Evolutionary conservation across 176 grass and related monocot genomes (phyloP).

Genomic region (Raddia distichophylla): DNA sequence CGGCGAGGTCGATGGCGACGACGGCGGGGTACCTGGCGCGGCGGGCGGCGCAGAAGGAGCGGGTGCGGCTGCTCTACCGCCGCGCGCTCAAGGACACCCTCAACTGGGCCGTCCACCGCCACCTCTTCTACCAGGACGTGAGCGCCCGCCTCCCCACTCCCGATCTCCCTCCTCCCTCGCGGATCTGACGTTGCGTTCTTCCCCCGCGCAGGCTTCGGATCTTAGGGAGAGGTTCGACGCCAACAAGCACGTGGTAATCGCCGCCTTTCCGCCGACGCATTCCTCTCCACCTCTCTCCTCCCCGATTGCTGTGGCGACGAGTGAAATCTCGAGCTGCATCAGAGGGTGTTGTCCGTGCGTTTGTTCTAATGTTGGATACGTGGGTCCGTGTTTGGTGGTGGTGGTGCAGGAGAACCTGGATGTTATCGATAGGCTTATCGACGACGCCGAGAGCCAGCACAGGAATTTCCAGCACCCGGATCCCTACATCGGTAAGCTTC

Average conservation of each 20-base stretch:
- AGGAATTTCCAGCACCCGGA: conserved; percentile 92
- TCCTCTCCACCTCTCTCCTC: neutral
- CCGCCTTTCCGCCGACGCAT: neutral
- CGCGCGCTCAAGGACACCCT: conserved; percentile 87
- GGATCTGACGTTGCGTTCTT: conserved; percentile 41
- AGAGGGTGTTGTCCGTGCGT: neutral
- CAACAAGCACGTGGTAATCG: conserved; percentile 76
- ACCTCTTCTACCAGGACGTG: conserved; percentile 95
- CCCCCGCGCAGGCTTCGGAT: conserved; percentile 72
- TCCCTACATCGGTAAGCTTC: conserved; percentile 89
- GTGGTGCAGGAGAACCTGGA: conserved; percentile 74
- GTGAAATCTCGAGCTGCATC: neutral
- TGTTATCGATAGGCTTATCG: conserved; percentile 89
- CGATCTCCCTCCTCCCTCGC: neutral
- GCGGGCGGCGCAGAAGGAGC: conserved; percentile 88
- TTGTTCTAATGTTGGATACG: neutral
- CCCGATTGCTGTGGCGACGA: neutral
- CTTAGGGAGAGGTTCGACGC: conserved; percentile 94
- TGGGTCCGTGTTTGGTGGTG: neutral
- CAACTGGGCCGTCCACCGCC: conserved; percentile 98
- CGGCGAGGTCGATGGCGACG: conserved; percentile 53
- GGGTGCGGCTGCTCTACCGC: conserved; percentile 92
- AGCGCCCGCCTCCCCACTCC: neutral
- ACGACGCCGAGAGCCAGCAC: conserved; percentile 60
- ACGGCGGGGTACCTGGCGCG: conserved; percentile 79